Base-by-base conservation (phyloP, 805 yeast species). In the Candida multigemmis region DNA sequence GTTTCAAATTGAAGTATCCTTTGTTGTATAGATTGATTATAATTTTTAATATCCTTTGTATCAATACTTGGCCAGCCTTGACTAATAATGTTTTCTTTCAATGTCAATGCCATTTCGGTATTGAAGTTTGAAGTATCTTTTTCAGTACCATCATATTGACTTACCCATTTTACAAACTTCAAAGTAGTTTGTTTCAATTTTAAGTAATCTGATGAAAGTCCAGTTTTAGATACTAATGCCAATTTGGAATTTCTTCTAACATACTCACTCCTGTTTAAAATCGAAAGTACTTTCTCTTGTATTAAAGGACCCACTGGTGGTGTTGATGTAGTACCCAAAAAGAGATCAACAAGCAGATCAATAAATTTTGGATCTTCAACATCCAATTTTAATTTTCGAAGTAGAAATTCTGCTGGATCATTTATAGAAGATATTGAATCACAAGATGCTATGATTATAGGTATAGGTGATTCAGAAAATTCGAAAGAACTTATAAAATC, bases 1-100 rank as follows among this genome's bases (percentile, higher is more conserved):
- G 93, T 77, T 46, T 83, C 94, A 43, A 84, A 87, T 38, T 81
- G 84, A 20, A 65, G 51, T 40, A 68, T 66, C 38, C 91, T 64
- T 37, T 71, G 77, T 4, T 51, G 38, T 3, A 70, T 23, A 9
- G 48, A 40, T 1, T 44, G 33, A 2, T 60, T 40, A 23, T 52
- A 57, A 28, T 58, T 54, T 10, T 58, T 55, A 8, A 61, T 56
- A 2, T 54, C 57, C 2, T 49, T 33, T 1, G 36, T 16, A 21
- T 50, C 61, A 24, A 65, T 37, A 32, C 48, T 56, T 5, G 81
- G 81, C 81, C 80, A 74, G 3, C 81, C 81, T 30, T 71, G 77
- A 12, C 63, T 49, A 28, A 64, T 50, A 3, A 81, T 46, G 32
- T 61, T 69, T 16, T 68, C 62, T 42, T 68, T 68, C 33, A 80